These are phyloP conservation scores for Paraphaeosphaeria sporulosa DNA, from an alignment of 2,329 filamentous ascomycete species.

Conservation along the genomic window DNA sequence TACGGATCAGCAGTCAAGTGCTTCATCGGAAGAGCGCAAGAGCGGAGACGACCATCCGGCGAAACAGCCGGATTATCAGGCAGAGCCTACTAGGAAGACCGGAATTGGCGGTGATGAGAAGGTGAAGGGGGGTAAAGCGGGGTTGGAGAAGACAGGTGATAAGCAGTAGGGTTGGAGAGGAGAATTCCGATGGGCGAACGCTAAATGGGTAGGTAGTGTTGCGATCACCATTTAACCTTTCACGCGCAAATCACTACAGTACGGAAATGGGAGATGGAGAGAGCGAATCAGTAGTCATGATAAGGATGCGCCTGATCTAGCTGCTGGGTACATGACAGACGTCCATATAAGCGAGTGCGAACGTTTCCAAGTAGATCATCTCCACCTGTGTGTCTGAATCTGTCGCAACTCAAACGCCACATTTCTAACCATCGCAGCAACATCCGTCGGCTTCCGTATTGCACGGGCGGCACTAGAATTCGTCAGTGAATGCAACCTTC, in stretches of 20 bases:
- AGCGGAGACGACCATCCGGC: conserved; percentile 46
- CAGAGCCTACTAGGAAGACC: conserved; percentile 39
- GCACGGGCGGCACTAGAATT: background rate
- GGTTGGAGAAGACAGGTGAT: conserved; percentile 27
- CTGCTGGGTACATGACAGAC: background rate
- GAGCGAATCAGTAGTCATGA: too few relatives aligned
- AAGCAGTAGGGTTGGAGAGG: background rate
- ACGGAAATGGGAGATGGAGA: too few relatives aligned
- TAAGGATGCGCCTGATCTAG: background rate
- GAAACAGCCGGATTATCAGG: conserved; percentile 48
- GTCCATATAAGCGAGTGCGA: background rate
- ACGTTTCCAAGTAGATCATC: background rate
- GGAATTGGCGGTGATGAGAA: conserved; percentile 39
- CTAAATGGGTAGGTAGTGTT: too few relatives aligned
- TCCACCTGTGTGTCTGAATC: background rate
- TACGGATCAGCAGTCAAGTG: conserved; percentile 40
- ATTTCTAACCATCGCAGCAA: background rate
- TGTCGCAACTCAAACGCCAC: background rate
- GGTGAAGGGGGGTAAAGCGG: conserved; percentile 46
- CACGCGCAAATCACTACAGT: too few relatives aligned
- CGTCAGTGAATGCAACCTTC: background rate
- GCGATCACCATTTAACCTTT: too few relatives aligned
- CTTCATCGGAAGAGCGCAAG: conserved; percentile 37
- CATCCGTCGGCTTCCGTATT: background rate
- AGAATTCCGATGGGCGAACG: background rate